Evolutionary conservation across 768 basidiomycete genomes (phyloP), one percentile per base, ranked within the genome.

Genomic region (Cystofilobasidium capitatum): DNA sequence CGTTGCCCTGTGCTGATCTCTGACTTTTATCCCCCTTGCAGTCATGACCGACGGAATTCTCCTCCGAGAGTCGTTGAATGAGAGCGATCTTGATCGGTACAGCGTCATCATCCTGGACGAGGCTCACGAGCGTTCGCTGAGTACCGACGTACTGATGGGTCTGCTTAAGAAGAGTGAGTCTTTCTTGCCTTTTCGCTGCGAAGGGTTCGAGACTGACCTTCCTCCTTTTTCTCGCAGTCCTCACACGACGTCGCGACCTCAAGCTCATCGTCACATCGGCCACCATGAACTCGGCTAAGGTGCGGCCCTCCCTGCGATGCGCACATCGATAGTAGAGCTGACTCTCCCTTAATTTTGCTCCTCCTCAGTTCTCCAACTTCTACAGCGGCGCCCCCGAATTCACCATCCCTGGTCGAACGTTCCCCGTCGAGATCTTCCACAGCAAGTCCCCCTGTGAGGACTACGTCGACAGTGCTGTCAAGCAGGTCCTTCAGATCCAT

Each of bases 281-380:
- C 3, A 99, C 96, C 3, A 99, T 99, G 96, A 99, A 99, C 75
- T 89, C 96, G 0, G 92, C 96, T 58, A 99, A 99, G 85, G 92
- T 89, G 71, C 61, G 79, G 31, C 16, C 17, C 5, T 29, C 22
- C 13, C 0, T 35, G 36, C 10, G n/a, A 6, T 49, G 22, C n/a
- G n/a, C 5, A 4, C 14, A 24, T 60, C 26, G 42, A 12, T 5
- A 40, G 8, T 40, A 10, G n/a, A n/a, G n/a, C 33, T 70, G 33
- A 70, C 64, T 29, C 9, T 64, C 36, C 5, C 33, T 49, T 10
- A 1, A 16, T 16, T 49, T 49, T 44, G 26, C 45, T 65, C 13
- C 9, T 29, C 16, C 35, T 3, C 70, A 92, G 90, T 99, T 99
- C 79, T 96, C 96, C 20, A 79, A 78, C 17, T 98, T 99, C 77